Evolutionary conservation across 2,329 filamentous ascomycete genomes (phyloP), one percentile per base, ranked within the genome.

Genomic region (Chalara sp.): DNA sequence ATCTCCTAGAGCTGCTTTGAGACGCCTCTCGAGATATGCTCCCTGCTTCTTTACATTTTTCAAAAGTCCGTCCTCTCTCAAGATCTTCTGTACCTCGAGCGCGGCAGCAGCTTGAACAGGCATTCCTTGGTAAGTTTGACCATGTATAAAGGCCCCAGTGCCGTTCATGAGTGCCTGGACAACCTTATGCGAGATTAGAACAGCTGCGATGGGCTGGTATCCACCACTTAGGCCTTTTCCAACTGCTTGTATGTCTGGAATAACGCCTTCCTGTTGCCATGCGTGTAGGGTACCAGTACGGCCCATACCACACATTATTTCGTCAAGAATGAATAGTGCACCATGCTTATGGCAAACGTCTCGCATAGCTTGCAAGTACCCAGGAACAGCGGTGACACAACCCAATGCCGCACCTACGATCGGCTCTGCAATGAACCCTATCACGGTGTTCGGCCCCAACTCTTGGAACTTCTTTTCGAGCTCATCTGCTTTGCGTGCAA

Each of bases 271-370:
- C 35, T 74, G 67, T 58, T 80, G 71, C 76, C 75, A 81, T 11
- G 76, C 73, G 69, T 84, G 73, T 59, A 83, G 61, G 53, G 66
- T 74, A 3, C 76, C 77, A 4, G 68, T 69, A 2, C 78, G 69
- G 7, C 78, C 78, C 68, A 76, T 74, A 5, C 78, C 78, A 53
- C 73, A 76, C 80, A 86, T 84, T 51, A 85, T 72, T 61, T 92
- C 88, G 60, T 93, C 89, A 0, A 92, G 68, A 44, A 92, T 84
- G n/a, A 93, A 72, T 0, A 93, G 75, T 0, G 84, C 81, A 0
- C 84, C 87, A 61, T 92, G 74, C 53, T 79, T 80, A 48, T 84
- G 76, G 63, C 88, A 93, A 1, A 93, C 71, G 2, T 71, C 69
- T 59, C 78, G 78, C 67, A 92, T 80, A 1, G 83, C 85, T 47